phyloP scores from a whole-genome alignment of 2,329 filamentous ascomycete genomes.

The Aspergillus carbonarius region DNA sequence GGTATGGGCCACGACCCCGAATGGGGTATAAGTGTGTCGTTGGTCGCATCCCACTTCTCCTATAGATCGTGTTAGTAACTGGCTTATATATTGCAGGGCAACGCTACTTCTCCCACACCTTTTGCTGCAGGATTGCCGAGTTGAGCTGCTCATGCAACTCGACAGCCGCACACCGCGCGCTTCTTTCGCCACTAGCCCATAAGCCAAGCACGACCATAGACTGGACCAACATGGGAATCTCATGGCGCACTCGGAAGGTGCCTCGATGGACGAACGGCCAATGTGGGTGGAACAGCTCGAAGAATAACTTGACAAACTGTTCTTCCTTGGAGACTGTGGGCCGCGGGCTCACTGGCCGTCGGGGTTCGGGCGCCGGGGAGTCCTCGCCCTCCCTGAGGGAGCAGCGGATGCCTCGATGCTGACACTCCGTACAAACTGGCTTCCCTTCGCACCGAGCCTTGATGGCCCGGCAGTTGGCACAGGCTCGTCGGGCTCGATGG shows the following conservation, averaged over 20 bases:
- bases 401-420: conserved; percentile 18
- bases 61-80: conserved; percentile 4
- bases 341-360: not conserved
- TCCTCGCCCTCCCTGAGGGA: not conserved
- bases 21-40: not conserved
- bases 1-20: conserved; percentile 29
- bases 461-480: conserved; percentile 16
- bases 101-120: conserved; percentile 12
- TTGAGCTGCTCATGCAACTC: conserved; percentile 26
- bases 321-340: conserved; percentile 3
- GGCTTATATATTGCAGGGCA: not conserved
- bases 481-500: conserved; percentile 17
- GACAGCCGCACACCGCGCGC: conserved; percentile 21
- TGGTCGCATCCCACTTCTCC: conserved; percentile 26
- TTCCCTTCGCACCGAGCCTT: conserved; percentile 24
- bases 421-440: conserved; percentile 18
- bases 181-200: conserved; percentile 22
- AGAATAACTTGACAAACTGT: conserved; percentile 26
- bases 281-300: conserved; percentile 25
- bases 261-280: conserved; percentile 32
- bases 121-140: conserved; percentile 26
- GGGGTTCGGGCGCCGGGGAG: not conserved
- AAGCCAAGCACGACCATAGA: conserved; percentile 30
- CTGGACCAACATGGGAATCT: conserved; percentile 29
- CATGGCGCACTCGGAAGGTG: conserved; percentile 21